Base-by-base conservation (phyloP, 202 grass and related monocot genomes). In the Saccharum hybrid region DNA sequence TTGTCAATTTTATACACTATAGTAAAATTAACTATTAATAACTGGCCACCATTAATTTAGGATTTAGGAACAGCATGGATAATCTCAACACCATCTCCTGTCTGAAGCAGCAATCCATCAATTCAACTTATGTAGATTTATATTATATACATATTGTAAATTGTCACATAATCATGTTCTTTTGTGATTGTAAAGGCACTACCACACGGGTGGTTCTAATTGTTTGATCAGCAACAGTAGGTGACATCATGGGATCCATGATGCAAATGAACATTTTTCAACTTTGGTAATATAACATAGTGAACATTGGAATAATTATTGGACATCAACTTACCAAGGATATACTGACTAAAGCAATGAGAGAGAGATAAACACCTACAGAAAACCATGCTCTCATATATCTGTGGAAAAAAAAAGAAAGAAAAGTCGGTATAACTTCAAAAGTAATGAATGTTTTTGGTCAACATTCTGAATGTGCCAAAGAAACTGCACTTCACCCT, bases 311-410 rank as follows among this genome's bases (percentile, higher is more conserved):
- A 71, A 77, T 7, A 91, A 62, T 39, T 67, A 48, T 85, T 82
- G 9, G 12, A 18, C 10, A 85, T 70, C 62, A 65, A 82, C 96
- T 90, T 72, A 95, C 96, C 89, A 88, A 21, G 61, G 85, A 98
- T 82, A 95, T 84, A 75, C 84, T 85, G 57, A 84, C 45, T 83
- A 95, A 71, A 88, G 87, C 77, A 70, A 90, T 13, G 23, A 95
- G 54, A 69, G 89, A 88, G 74, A 95, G 79, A 86, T 78, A 93
- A 87, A 86, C 91, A 19, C 91, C 96, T 65, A 84, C 1, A 66
- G 90, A 92, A 90, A 93, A 98, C 93, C 96, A 98, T 84, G 82
- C 73, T 74, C 79, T 88, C 70, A 91, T 71, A 63, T 73, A 93
- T 78, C 93, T 95, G 81, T n/a, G 34, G 42, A 76, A 84, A 54